These are phyloP conservation scores for Wickerhamomyces xylosicus DNA, from an alignment of 805 yeast species.

Conservation along the genomic window DNA sequence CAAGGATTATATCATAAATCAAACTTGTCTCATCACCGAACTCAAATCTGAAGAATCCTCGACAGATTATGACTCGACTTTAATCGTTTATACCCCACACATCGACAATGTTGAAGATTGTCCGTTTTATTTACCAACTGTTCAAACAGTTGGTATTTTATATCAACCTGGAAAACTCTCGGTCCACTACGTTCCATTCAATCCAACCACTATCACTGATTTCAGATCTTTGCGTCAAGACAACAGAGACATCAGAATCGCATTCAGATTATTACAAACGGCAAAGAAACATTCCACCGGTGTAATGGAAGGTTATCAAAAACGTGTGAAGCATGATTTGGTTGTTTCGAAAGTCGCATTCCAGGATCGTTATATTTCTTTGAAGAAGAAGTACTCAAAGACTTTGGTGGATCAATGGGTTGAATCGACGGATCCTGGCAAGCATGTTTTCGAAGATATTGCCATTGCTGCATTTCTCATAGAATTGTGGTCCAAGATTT, in stretches of 20 bases:
- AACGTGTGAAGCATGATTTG: conserved; percentile 80
- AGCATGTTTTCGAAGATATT: conserved; percentile 93
- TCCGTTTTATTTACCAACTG: conserved; percentile 89
- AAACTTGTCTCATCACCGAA: conserved; percentile 57
- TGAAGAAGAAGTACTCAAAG: conserved; percentile 77
- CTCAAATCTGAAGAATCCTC: conserved; percentile 12
- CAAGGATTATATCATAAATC: conserved; percentile 75
- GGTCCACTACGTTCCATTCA: conserved; percentile 66
- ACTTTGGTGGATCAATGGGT: conserved; percentile 72
- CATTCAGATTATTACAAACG: conserved; percentile 68
- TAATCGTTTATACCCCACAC: conserved; percentile 76
- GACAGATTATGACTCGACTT: conserved; percentile 25
- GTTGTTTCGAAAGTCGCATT: conserved; percentile 76
- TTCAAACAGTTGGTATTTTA: conserved; percentile 65
- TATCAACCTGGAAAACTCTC: conserved; percentile 38
- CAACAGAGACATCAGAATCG: conserved; percentile 71
- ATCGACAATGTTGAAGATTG: conserved; percentile 43
- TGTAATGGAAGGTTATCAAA: conserved; percentile 73
- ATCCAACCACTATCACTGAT: conserved; percentile 16
- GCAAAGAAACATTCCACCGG: conserved; percentile 80
- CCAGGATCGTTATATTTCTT: conserved; percentile 68
- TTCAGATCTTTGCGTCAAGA: conserved; percentile 27
- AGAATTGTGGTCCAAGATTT: conserved; percentile 65
- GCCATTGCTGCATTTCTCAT: conserved; percentile 92
- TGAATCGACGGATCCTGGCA: conserved; percentile 91